These are phyloP conservation scores for Flagelloscypha sp. DNA, from an alignment of 768 basidiomycete species.

Conservation along the genomic window DNA sequence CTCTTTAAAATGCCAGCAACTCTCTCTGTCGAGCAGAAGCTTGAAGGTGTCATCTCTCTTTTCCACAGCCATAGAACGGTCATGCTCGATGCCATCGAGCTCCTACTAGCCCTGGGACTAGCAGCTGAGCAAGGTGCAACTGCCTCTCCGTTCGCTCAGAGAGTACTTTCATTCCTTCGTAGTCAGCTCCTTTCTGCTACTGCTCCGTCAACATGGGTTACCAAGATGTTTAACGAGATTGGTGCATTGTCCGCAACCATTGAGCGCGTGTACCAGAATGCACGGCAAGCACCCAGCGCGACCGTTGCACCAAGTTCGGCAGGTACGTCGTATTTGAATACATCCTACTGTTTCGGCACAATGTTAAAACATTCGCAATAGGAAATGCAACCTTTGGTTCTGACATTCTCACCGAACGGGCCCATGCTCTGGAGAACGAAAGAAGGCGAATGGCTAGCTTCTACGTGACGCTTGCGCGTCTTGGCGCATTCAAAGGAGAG, in stretches of 20 bases:
- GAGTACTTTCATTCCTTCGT: constrained; percentile 47
- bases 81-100: no score
- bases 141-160: constrained; percentile 38
- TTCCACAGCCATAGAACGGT: no score
- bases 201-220: constrained; percentile 34
- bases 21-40: no score
- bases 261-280: constrained; percentile 51
- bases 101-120: no score
- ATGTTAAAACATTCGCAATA: constrained; percentile 21
- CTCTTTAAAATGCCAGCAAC: no score
- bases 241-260: constrained; percentile 50
- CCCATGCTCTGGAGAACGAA: constrained; percentile 69
- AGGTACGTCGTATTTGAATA: constrained; percentile 33
- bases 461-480: constrained; percentile 52
- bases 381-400: constrained; percentile 44
- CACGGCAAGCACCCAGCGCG: constrained; percentile 35
- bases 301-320: constrained; percentile 48
- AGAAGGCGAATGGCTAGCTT: constrained; percentile 58
- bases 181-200: constrained; percentile 42
- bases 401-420: constrained; percentile 59
- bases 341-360: not conserved
- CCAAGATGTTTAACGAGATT: constrained; percentile 53
- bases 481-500: constrained; percentile 48
- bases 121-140: constrained; percentile 35
- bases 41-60: no score